Evolutionary conservation across 164 flowering plant species (phyloP), one percentile per base, ranked within the genome.

Genomic region (Piper longum): DNA sequence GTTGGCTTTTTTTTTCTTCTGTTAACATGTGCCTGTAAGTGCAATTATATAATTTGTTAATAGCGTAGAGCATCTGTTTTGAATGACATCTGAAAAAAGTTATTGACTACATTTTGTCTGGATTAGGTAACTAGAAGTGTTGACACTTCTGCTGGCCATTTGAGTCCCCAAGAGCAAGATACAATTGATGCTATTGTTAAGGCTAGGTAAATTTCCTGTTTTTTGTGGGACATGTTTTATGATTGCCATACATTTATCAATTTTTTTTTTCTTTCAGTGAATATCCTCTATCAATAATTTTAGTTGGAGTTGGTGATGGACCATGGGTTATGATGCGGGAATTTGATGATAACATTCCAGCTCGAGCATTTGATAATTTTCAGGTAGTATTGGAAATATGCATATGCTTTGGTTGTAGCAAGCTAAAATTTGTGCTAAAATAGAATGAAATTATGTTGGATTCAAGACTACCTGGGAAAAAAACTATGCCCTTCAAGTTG

Each of bases 301-400:
- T 91, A 26, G 98, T 91, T 42, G 98, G 98, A 58, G 98, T 91
- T 68, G 96, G 96, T 61, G 96, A 89, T 80, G 96, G 96, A 41
- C 96, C 96, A 3, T 89, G 93, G 96, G 96, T 88, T 70, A 85
- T 83, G 88, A 91, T 91, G 98, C 77, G 67, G 65, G 85, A 86
- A 77, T 88, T 91, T 67, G 98, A 91, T 69, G 98, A 91, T 67
- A 87, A 91, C 70, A 88, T 91, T 56, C 96, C 98, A 54, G 72
- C 90, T 62, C 84, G 98, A 9, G 81, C 82, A 26, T 91, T 91
- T 65, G 98, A 91, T 72, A 91, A 91, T 77, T 86, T 91, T 73
- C 96, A 88, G 86, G 97, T 74, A 71, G 59, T 44, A 44, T 44
- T 5, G 11, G 7, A 11, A 3, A 44, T 26, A 44, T 11, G 11